A percentile compares a stretch with the other conserved stretches of the same genome.
These are phyloP conservation scores for Blumeria hordei DNA, from an alignment of 2,329 filamentous ascomycete genomes.

Conservation along the genomic window DNA sequence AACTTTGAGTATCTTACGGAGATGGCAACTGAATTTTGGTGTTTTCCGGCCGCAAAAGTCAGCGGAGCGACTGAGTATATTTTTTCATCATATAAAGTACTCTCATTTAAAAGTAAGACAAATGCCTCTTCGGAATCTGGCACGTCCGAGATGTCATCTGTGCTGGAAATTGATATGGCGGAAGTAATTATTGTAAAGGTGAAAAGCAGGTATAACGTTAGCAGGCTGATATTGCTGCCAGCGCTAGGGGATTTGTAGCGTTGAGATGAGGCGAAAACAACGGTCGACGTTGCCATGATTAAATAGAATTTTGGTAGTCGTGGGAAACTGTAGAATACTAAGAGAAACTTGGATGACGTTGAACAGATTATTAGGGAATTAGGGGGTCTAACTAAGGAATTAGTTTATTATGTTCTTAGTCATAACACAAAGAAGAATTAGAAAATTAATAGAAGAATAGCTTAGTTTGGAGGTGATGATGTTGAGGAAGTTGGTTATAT, in stretches of 20 bases:
- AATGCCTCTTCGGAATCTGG: conserved; percentile 3
- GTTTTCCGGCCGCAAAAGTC: conserved; percentile 8
- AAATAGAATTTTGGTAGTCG: background rate
- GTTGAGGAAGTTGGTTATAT: too few species aligned
- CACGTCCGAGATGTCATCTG: conserved; percentile 9
- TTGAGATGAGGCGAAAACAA: conserved; percentile 6
- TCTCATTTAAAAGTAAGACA: background rate
- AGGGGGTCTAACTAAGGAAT: too few species aligned
- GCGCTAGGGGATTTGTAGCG: too few species aligned
- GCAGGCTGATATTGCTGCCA: background rate
- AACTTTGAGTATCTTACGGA: conserved; percentile 4
- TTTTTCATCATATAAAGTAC: conserved; percentile 1
- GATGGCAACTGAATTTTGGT: conserved; percentile 5
- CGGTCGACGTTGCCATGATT: conserved; percentile 11
- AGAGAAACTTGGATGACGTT: too few species aligned
- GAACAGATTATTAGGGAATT: too few species aligned
- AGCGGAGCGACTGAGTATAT: conserved; percentile 11
- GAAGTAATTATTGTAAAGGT: conserved; percentile 6
- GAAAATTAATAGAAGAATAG: too few species aligned
- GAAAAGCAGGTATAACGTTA: conserved; percentile 6
- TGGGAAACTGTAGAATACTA: too few species aligned
- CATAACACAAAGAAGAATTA: too few species aligned
- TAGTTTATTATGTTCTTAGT: too few species aligned
- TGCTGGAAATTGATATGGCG: conserved; percentile 9
- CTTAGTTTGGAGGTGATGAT: too few species aligned